Conservation (phyloP, 371 early-diverging fungal species). For the Syncephalastrum monosporum region DNA sequence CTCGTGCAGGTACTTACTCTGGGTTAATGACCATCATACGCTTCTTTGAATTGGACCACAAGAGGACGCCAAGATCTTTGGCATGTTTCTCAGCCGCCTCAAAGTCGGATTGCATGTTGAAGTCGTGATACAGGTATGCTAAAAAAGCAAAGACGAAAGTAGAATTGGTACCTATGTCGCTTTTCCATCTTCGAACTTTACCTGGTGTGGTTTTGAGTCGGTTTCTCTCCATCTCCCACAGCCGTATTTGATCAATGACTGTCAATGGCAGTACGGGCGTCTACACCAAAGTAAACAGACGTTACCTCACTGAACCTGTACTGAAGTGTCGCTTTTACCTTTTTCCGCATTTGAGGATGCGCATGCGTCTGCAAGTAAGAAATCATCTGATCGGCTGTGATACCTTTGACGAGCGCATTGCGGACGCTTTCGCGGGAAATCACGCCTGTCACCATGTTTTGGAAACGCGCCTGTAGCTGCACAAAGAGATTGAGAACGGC, state of each 20-base stretch:
- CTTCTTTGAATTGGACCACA: constrained; percentile 72
- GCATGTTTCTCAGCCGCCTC: constrained; percentile 76
- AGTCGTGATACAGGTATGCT: constrained; percentile 84
- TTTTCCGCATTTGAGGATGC: constrained; percentile 89
- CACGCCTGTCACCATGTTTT: constrained; percentile 93
- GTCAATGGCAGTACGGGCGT: constrained; percentile 87
- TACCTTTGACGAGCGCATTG: constrained; percentile 89
- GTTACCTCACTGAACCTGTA: background rate
- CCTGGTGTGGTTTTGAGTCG: constrained; percentile 65
- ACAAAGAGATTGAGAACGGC: constrained; percentile 96
- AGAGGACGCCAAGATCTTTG: constrained; percentile 69
- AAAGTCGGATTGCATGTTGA: constrained; percentile 75
- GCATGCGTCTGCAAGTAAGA: constrained; percentile 88
- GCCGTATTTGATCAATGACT: constrained; percentile 94
- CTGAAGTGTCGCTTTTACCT: constrained; percentile 26
- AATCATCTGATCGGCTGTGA: constrained; percentile 97
- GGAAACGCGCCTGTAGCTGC: constrained; percentile 80
- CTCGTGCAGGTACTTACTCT: constrained; percentile 31
- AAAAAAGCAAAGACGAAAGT: constrained; percentile 1
- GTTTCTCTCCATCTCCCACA: constrained; percentile 98
- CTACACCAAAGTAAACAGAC: constrained; percentile 19
- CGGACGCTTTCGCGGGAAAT: constrained; percentile 93
- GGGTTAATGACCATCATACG: constrained; percentile 65
- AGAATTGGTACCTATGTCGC: background rate
- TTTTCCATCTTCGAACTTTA: constrained; percentile 16